A percentile compares a stretch with the other conserved stretches of the same genome.
These are phyloP conservation scores for Clavispora santaluciae DNA, from an alignment of 805 yeast genomes.

Conservation along the genomic window DNA sequence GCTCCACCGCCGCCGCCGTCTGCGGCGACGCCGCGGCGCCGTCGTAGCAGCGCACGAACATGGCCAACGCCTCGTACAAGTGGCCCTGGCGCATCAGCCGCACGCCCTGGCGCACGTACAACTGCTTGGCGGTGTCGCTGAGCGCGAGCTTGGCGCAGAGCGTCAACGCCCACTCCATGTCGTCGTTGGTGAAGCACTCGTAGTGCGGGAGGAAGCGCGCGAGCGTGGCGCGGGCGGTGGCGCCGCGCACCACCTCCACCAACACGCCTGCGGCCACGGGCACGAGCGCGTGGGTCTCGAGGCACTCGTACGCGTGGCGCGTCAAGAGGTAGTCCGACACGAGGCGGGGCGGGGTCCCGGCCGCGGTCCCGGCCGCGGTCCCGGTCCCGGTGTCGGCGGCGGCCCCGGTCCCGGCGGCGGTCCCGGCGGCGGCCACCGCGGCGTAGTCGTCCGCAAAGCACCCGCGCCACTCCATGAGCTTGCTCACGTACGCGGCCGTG, in stretches of 20 bases:
- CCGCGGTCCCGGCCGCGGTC: not conserved
- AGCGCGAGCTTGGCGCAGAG: conserved; percentile 65
- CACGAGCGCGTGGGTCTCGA: conserved; percentile 48
- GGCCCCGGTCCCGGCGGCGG: not conserved
- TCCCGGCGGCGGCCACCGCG: conserved; percentile 2
- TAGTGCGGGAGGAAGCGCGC: conserved; percentile 57
- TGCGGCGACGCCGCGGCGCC: conserved; percentile 11
- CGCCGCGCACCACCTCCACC: conserved; percentile 32
- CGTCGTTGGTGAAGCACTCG: conserved; percentile 63
- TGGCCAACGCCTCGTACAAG: conserved; percentile 57
- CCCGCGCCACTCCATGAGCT: conserved; percentile 61
- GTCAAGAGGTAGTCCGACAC: conserved; percentile 55
- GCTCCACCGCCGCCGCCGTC: conserved; percentile 32
- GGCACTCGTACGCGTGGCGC: conserved; percentile 50
- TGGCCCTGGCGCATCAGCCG: conserved; percentile 50
- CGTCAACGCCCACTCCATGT: conserved; percentile 72
- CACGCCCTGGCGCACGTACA: conserved; percentile 48
- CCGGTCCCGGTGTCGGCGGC: conserved; percentile 1
- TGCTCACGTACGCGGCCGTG: conserved; percentile 59
- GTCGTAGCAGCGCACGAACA: conserved; percentile 62
- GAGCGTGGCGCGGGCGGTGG: conserved; percentile 33
- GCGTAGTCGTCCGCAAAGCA: conserved; percentile 39
- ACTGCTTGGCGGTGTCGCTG: conserved; percentile 50
- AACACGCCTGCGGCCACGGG: conserved; percentile 69
- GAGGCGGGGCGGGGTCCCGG: not conserved